Base-by-base conservation (phyloP, 208 protist genomes). In the Acanthamoeba royreba region DNA sequence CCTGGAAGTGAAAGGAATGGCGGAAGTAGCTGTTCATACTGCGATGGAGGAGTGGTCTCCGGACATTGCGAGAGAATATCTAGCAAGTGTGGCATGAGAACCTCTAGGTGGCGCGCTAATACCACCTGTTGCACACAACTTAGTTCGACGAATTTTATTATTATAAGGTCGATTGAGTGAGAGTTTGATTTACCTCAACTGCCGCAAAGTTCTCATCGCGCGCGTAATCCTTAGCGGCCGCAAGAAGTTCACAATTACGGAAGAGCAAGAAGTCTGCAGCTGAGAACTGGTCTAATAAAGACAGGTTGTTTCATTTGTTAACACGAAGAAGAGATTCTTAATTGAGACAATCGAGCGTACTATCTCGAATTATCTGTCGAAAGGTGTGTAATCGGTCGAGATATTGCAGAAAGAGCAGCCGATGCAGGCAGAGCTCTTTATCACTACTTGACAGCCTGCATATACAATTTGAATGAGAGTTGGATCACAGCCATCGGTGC, bases 401-500 rank as follows among this genome's bases (percentile, higher is more conserved):
- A 49, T 91, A 91, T 15, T 91, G 85, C 31, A 91, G 42, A 25
- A 91, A 91, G 28, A 91, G 35, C 7, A 91, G 55, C 49, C 85
- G 85, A 66, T 91, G 85, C 85, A 91, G 25, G 85, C 85, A 91
- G 45, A 91, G 85, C 85, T 91, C 85, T 46, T 91, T 91, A 49
- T 91, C 85, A 1, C 38, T 46, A 15, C 42, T n/a, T 33, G 31
- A 42, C 4, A 91, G 52, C 47, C 85, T 91, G 77, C 53, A 69
- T 35, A 31, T 38, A 17, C 9, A 35, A 4, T 28, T 61, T 28
- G 53, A 0, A 69, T 25, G n/a, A 31, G 8, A 11, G 58, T 3
- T 38, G 0, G 15, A 38, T 69, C 28, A 5, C 13, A 9, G 55
- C 8, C 9, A 5, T 11, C 0, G 13, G 15, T 31, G 58, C 28